Percentiles rank a stretch among this genome's conserved stretches.
Evolutionary conservation across 1,284 basidiomycete species (phyloP).

Genomic region (Leccinum pseudoinsigne): DNA sequence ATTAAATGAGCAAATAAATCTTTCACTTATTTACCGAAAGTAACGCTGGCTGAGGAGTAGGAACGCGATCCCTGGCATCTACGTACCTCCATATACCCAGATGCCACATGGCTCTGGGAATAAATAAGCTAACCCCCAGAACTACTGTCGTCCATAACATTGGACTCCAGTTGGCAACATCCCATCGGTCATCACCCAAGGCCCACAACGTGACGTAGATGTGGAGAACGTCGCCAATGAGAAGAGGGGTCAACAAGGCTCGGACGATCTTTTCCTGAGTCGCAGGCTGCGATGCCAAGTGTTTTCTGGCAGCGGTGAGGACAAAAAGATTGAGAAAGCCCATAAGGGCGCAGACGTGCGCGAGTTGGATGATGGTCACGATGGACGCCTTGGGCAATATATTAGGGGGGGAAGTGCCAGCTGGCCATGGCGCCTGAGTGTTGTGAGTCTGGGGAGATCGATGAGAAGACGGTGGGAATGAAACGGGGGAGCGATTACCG

Average conservation of each 20-base stretch:
- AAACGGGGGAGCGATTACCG: conserved; percentile 40
- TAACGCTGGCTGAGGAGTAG: not conserved
- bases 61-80: conserved; percentile 52
- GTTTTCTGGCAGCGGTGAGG: conserved; percentile 55
- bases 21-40: conserved; percentile 19
- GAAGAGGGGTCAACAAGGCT: conserved; percentile 62
- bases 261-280: conserved; percentile 70
- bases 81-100: conserved; percentile 72
- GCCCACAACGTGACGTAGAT: conserved; percentile 70
- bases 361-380: conserved; percentile 69
- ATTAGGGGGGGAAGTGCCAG: conserved; percentile 44
- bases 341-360: conserved; percentile 71
- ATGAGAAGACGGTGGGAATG: conserved; percentile 7
- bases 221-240: conserved; percentile 67
- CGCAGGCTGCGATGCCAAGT: conserved; percentile 55
- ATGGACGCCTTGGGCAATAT: conserved; percentile 59
- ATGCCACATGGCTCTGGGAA: conserved; percentile 71
- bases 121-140: conserved; percentile 62
- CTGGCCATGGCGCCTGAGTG: conserved; percentile 70
- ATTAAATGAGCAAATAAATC: conserved; percentile 30
- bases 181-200: conserved; percentile 64
- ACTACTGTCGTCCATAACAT: conserved; percentile 67
- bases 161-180: conserved; percentile 57
- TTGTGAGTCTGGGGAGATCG: conserved; percentile 56
- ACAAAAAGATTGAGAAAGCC: conserved; percentile 70